Base-by-base conservation (phyloP, 2,329 filamentous ascomycete species). In the Clonostachys chloroleuca region DNA sequence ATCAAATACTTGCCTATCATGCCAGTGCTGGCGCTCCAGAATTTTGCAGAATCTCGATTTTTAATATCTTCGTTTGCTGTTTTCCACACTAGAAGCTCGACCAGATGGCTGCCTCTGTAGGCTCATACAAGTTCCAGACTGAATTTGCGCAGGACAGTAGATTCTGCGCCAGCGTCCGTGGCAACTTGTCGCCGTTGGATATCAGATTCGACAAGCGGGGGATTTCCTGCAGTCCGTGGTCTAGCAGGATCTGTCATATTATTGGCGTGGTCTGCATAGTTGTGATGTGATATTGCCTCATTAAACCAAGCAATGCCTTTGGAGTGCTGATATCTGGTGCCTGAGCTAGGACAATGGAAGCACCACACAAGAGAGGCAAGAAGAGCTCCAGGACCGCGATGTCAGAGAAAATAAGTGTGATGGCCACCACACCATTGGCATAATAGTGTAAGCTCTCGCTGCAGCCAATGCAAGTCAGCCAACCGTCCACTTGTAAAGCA, bases 121-220 rank as follows among this genome's bases (percentile, higher is more conserved):
- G 60, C 1, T 63, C 62, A 43, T 66, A 67, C 4, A 50, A 46
- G 39, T 63, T 58, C 45, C 51, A 61, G 37, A 54, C 18, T 10
- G 12, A 6, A 16, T 51, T 51, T 24, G 46, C 40, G 42, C 47
- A 51, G 16, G 16, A 46, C 1, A 53, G 46, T 10, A 55, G 47
- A n/a, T 49, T 47, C 13, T 48, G 36, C 6, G 49, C 52, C 4
- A 54, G 49, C 13, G 37, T 18, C 9, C 44, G 42, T 35, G 51
- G 40, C 12, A 51, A 33, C 12, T 45, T 45, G 37, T 53, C 53
- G 16, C 51, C 53, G 34, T 49, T 48, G 30, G 46, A 51, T 5
- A 49, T 34, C 6, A 54, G 49, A 20, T 49, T 51, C 8, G 12
- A 14, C 10, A 56, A 48, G 20, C 49, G 49, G 4, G 49, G 50